Evolutionary conservation across 352 stramenopile genomes (phyloP).

Genomic region (Phytophthora multivora): DNA sequence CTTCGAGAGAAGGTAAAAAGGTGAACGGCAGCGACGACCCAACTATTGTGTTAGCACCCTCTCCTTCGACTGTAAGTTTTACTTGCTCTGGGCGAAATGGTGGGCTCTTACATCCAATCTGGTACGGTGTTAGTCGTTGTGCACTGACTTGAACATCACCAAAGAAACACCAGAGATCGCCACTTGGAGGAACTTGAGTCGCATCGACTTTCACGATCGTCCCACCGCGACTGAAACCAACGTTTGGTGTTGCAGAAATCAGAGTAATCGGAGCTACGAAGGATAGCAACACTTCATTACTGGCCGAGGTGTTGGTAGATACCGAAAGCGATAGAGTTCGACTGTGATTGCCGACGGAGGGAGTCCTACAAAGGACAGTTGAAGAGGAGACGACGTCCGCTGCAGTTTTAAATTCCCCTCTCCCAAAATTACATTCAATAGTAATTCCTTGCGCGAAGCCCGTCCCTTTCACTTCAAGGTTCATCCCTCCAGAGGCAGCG

Average conservation of each 20-base stretch:
- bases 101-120: slow-evolving; percentile 35
- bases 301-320: slow-evolving; percentile 4
- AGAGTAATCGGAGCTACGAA: slow-evolving; percentile 37
- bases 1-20: slow-evolving; percentile 35
- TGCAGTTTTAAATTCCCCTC: slow-evolving; percentile 13
- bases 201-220: slow-evolving; percentile 28
- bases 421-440: slow-evolving; percentile 35
- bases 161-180: slow-evolving; percentile 37
- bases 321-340: slow-evolving; percentile 34
- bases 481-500: slow-evolving; percentile 20
- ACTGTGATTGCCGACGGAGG: slow-evolving; percentile 7
- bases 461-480: slow-evolving; percentile 30
- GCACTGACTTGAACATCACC: slow-evolving; percentile 14
- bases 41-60: slow-evolving; percentile 2
- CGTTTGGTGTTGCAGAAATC: slow-evolving; percentile 15
- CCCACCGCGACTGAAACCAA: slow-evolving; percentile 41
- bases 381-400: slow-evolving; percentile 22
- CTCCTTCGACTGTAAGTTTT: slow-evolving; percentile 21
- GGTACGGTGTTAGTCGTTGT: slow-evolving; percentile 15
- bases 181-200: not conserved
- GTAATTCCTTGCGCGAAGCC: slow-evolving; percentile 12
- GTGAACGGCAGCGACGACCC: slow-evolving; percentile 30
- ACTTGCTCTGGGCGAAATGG: slow-evolving; percentile 19
- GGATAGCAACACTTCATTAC: slow-evolving; percentile 40
- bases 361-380: slow-evolving; percentile 23